Conservation (phyloP, 225 moss, liverwort and hornwort genomes). For the Takakia lepidozioides region DNA sequence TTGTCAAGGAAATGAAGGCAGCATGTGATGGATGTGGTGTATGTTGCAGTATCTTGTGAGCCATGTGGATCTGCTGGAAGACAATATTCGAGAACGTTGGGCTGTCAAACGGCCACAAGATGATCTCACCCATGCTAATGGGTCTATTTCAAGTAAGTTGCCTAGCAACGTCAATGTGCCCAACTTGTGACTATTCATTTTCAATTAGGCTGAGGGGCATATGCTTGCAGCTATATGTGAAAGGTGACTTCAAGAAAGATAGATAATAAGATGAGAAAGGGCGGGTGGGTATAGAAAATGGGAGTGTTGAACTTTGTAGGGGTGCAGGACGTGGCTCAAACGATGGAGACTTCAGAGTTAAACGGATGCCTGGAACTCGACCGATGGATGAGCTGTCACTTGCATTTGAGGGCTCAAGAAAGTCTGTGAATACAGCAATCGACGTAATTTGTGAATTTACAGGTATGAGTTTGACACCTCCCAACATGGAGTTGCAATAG, state of each 20-base stretch:
- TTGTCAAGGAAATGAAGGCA: background rate
- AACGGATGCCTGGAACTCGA: conserved; percentile 45
- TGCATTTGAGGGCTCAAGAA: conserved; percentile 87
- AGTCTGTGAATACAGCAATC: conserved; percentile 51
- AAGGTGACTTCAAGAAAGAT: too few relatives aligned
- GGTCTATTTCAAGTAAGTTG: conserved; percentile 51
- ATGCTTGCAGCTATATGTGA: too few relatives aligned
- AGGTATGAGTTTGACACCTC: conserved; percentile 20
- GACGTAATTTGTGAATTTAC: conserved; percentile 93
- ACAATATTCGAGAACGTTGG: conserved; percentile 77
- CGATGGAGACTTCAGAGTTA: conserved; percentile 41
- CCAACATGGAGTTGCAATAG: too few relatives aligned
- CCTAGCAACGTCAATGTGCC: too few relatives aligned
- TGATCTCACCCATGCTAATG: conserved; percentile 54
- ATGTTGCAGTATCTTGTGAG: conserved; percentile 61
- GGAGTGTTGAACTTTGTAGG: too few relatives aligned
- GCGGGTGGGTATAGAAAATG: too few relatives aligned
- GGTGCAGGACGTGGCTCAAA: conserved; percentile 43
- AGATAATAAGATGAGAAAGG: too few relatives aligned
- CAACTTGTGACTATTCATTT: too few relatives aligned
- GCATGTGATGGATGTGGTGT: conserved; percentile 12
- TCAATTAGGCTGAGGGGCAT: too few relatives aligned
- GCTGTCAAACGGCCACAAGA: conserved; percentile 78
- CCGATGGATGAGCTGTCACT: conserved; percentile 62
- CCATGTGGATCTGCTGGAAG: conserved; percentile 66